Evolutionary conservation across 2,329 filamentous ascomycete genomes (phyloP), one percentile per base, ranked within the genome.

Genomic region (Cladorrhinum sp.): DNA sequence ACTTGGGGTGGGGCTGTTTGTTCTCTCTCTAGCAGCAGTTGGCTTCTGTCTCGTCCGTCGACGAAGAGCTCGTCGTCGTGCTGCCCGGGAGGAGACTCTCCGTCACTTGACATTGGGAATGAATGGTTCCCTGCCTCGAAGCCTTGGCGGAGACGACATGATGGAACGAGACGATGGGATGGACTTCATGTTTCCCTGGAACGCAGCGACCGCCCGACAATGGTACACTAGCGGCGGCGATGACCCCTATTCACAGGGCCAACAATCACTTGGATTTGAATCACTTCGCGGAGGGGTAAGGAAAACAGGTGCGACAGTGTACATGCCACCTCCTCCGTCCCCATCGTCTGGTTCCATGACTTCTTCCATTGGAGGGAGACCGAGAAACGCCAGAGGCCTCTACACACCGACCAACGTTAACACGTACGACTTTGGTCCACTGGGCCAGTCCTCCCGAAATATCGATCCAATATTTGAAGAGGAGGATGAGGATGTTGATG

Each of bases 381-480:
- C 62, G 57, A 48, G 58, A 64, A 61, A 65, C 67, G 64, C 70
- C 67, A 71, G 72, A 54, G 76, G 76, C 0, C 66, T 76, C 27
- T 75, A 77, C 57, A 72, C 74, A 56, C 72, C 74, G 1, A 67
- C 72, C 2, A 69, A 71, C 12, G 20, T 55, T 9, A 59, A 22
- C 67, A 16, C 64, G 4, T 74, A 73, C 54, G 71, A 74, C 45
- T 71, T 72, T 58, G 60, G 50, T 62, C 58, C 59, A 65, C 32
- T 57, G 38, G 38, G 8, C 2, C 52, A 61, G 52, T 38, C 59
- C 24, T 29, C 77, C 0, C 78, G 77, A 3, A 74, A 72, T 2
- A 85, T 86, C 63, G 81, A 85, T 63, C 83, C 83, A 0, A 86
- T 86, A 61, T 78, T 83, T 64, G 83, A 86, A 64, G 82, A 81